Base-by-base conservation (phyloP, 768 basidiomycete genomes). In the Tricholoma bakamatsutake region DNA sequence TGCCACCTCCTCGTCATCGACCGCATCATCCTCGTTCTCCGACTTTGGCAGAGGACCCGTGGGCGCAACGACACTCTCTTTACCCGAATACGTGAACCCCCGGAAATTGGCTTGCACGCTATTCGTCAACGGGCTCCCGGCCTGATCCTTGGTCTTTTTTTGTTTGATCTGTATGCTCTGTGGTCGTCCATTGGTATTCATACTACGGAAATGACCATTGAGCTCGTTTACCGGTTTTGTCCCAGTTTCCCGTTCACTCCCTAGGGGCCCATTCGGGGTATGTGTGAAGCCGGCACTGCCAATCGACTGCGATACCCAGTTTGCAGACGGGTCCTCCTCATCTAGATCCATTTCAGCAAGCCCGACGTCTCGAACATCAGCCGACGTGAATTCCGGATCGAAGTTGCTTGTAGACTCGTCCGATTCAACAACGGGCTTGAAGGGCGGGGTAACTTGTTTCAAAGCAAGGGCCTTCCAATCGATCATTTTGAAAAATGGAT, bases 361-460 rank as follows among this genome's bases (percentile, higher is more conserved):
- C 49, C 79, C 88, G 58, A 82, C 80, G 59, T 91, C 85, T 13
- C 85, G 81, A 51, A 98, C 78, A 67, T 96, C 89, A n/a, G 92
- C 88, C 24, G 84, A 80, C 4, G 97, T 99, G 72, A 99, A 99
- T 73, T 98, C 94, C 28, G 93, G 92, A 69, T 99, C 97, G 66
- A 99, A 99, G 76, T 98, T 98, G 60, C 86, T 85, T n/a, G 93
- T 93, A 13, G 89, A 93, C 72, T 99, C 97, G 76, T 99, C 97
- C 15, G 93, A 96, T 71, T 98, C 95, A 59, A 99, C 97, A 58
- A 88, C 80, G 21, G 97, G 97, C 68, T 98, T 98, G 80, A 98
- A 99, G 1, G 97, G 97, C 3, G 97, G 96, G 0, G 94, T 92
- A 45, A 94, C 84, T 66, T 96, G 90, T 67, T 96, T 95, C 60